These are phyloP conservation scores for Edaphochlamys debaryana DNA, from an alignment of 139 green algal species.

Conservation along the genomic window DNA sequence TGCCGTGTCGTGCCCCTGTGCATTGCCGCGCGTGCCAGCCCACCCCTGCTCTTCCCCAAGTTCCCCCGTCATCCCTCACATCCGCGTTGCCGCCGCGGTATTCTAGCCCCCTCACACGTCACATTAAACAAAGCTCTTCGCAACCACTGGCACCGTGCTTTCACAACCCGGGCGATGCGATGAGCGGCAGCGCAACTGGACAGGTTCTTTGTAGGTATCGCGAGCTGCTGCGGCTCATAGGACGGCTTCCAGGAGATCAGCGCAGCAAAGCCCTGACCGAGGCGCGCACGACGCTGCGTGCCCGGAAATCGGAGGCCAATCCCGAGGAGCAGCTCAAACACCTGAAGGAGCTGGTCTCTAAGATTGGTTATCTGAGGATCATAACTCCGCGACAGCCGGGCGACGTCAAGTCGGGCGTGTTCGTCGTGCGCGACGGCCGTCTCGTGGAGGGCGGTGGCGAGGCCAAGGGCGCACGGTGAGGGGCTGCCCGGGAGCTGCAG, in stretches of 20 bases:
- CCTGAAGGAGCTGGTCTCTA: conserved; percentile 44
- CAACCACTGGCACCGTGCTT: too few relatives aligned
- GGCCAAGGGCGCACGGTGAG: conserved; percentile 46
- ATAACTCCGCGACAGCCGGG: conserved; percentile 46
- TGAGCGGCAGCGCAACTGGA: neutral
- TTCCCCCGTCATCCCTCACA: too few relatives aligned
- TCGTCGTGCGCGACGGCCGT: conserved; percentile 47
- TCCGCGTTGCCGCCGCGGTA: too few relatives aligned
- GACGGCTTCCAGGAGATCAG: conserved; percentile 6
- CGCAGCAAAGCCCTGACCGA: conserved; percentile 7
- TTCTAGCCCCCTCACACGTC: too few relatives aligned
- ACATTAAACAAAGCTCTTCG: too few relatives aligned
- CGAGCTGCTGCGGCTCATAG: conserved; percentile 46
- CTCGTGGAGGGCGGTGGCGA: conserved; percentile 47
- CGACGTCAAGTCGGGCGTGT: conserved; percentile 36
- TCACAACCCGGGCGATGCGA: too few relatives aligned
- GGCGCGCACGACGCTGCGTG: conserved; percentile 35
- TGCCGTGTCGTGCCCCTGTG: too few relatives aligned
- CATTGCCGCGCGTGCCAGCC: too few relatives aligned
- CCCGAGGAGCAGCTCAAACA: conserved; percentile 34
- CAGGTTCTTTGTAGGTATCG: conserved; percentile 37
- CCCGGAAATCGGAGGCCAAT: conserved; percentile 23
- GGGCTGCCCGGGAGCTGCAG: too few relatives aligned
- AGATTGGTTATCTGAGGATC: conserved; percentile 49
- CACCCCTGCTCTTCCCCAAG: too few relatives aligned